A percentile compares a stretch with the other conserved stretches of the same genome.
Evolutionary conservation across 495 filamentous ascomycete species (phyloP).

Genomic region (Podospora didyma): DNA sequence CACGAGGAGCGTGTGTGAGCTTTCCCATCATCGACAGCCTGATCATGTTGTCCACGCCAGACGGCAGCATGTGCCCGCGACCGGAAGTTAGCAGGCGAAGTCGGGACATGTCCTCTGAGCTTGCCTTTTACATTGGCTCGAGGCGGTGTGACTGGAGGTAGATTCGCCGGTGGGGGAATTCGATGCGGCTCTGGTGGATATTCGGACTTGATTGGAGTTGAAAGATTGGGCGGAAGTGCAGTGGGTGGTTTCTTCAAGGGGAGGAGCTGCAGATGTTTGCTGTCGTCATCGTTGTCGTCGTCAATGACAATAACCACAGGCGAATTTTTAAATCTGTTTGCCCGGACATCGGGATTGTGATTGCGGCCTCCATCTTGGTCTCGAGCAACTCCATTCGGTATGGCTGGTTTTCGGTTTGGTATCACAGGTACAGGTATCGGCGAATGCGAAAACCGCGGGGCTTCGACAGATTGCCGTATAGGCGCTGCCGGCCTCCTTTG

Average conservation of each 20-base stretch:
- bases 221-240: no score
- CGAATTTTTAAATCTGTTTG: not conserved
- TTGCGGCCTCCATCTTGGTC: no score
- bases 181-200: no score
- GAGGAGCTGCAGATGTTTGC: no score
- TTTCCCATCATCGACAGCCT: not conserved
- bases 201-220: no score
- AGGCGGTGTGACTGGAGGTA: not conserved
- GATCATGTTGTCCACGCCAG: constrained; percentile 4
- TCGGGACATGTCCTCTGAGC: constrained; percentile 8
- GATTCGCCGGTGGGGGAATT: no score
- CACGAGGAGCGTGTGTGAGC: not conserved
- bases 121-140: not conserved
- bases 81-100: constrained; percentile 16
- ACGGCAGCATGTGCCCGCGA: constrained; percentile 7
- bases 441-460: constrained; percentile 8
- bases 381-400: not conserved
- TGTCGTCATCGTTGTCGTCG: constrained; percentile 15
- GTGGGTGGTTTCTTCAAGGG: no score
- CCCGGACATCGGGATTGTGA: no score
- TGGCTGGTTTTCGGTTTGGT: not conserved
- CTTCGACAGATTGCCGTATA: not conserved
- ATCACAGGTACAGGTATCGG: constrained; percentile 12
- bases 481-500: not conserved
- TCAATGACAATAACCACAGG: constrained; percentile 15